Evolutionary conservation across 371 early-diverging fungal species (phyloP), one percentile per base, ranked within the genome.

Genomic region (Choanephora cucurbitarum): DNA sequence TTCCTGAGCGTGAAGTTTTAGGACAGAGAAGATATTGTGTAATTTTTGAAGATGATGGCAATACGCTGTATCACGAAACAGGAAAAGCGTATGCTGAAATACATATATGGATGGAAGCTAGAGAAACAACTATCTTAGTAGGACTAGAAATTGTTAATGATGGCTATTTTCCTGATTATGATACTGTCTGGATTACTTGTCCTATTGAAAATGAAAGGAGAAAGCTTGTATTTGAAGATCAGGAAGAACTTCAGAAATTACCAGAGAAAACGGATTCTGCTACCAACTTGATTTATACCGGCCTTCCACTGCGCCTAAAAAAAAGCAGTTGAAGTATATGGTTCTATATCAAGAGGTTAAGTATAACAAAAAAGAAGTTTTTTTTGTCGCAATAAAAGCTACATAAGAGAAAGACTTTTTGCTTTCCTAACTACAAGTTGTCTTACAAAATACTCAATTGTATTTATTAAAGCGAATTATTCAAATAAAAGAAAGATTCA

Each of bases 1-100:
- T 68, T 40, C 77, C 77, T 18, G 58, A 61, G 21, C 57, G 58
- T 0, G 37, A 48, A 18, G 34, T 15, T 7, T 17, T 5, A 22
- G 39, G 34, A 19, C 4, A 15, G 10, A 58, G 58, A 52, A 52
- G 51, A 0, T 60, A 52, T 7, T 64, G 72, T 32, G 53, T 56
- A 4, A 3, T 75, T 34, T 66, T 67, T 52, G 77, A 77, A 47
- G 77, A 77, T 48, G 77, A 77, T 50, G 77, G 77, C 21, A 51
- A 64, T 22, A 69, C 72, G 0, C 31, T 70, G 9, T 66, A 72
- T 24, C 73, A 73, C 34, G 71, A 73, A 40, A 55, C 62, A 6
- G 71, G 69, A 3, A 34, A 37, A 28, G 73, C 71, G 1, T 77
- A 62, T 44, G 51, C 67, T 1, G 72, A 77, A 45, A 56, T 70